phyloP scores from a whole-genome alignment of 225 moss, liverwort and hornwort species.

The Antitrichia curtipendula region DNA sequence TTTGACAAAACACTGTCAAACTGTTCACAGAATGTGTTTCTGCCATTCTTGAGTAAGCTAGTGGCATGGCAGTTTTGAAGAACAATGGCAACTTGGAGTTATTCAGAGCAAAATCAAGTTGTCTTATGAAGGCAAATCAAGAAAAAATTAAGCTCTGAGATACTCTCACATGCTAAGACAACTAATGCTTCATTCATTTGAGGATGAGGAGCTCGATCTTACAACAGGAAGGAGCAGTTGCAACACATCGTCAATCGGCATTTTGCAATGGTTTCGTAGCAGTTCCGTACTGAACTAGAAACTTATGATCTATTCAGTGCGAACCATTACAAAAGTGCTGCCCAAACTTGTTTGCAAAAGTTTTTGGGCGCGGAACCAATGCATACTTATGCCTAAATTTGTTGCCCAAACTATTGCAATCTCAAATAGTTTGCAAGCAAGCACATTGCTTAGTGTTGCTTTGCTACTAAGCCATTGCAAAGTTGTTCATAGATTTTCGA shows the following conservation, averaged over 20 bases:
- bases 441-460: not conserved
- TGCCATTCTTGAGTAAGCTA: not conserved
- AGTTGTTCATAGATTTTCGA: not conserved
- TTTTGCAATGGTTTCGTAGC: not conserved
- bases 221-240: not conserved
- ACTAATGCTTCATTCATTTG: not conserved
- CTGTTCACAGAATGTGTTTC: not conserved
- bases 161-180: not conserved
- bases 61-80: not conserved
- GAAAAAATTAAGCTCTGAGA: not conserved
- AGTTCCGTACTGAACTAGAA: not conserved
- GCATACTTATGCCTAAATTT: not conserved
- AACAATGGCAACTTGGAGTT: not conserved
- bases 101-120: not conserved
- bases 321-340: not conserved
- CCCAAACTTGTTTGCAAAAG: not conserved
- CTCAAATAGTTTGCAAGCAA: not conserved
- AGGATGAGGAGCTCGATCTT: not conserved
- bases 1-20: not conserved
- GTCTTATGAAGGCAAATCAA: not conserved
- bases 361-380: not conserved
- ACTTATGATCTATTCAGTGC: not conserved
- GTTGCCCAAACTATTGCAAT: not conserved
- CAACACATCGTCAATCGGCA: not conserved
- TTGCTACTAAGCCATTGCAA: not conserved